Evolutionary conservation across 75 land plant species (phyloP).

Genomic region (Pinus taeda): DNA sequence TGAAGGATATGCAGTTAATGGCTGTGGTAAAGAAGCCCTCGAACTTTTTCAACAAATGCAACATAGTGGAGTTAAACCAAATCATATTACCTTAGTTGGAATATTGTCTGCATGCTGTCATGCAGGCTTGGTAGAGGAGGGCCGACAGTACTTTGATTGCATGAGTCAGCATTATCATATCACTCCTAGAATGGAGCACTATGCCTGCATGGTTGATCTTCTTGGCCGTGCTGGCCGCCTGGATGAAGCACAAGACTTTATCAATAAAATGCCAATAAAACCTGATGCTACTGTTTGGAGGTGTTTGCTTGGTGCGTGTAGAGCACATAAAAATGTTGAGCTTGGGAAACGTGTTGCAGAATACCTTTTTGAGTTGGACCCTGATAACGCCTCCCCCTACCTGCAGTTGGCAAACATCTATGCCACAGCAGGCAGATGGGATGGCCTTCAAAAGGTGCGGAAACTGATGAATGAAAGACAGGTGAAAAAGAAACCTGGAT

Average conservation of each 20-base stretch:
- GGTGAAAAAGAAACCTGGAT: slow-evolving; percentile 60
- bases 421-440: slow-evolving; percentile 41
- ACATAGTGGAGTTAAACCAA: slow-evolving; percentile 31
- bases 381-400: slow-evolving; percentile 47
- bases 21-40: slow-evolving; percentile 55
- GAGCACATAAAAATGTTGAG: slow-evolving; percentile 37
- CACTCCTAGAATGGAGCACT: slow-evolving; percentile 52
- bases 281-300: slow-evolving; percentile 60
- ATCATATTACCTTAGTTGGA: slow-evolving; percentile 64
- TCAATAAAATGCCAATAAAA: slow-evolving; percentile 43
- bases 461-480: slow-evolving; percentile 43
- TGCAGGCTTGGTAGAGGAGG: slow-evolving; percentile 45
- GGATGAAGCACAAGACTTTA: slow-evolving; percentile 43
- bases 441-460: slow-evolving; percentile 37
- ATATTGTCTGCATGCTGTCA: slow-evolving; percentile 77
- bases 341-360: slow-evolving; percentile 53
- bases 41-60: slow-evolving; percentile 58
- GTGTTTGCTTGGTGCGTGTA: slow-evolving; percentile 63
- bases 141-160: slow-evolving; percentile 32
- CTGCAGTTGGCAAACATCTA: slow-evolving; percentile 63
- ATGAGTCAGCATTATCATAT: slow-evolving; percentile 44
- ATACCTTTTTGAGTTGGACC: slow-evolving; percentile 43
- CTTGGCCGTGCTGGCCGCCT: slow-evolving; percentile 56
- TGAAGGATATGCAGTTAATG: slow-evolving; percentile 63
- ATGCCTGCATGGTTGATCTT: slow-evolving; percentile 68